These are phyloP conservation scores for Agapanthus africanus DNA, from an alignment of 106 monocot genomes.

Conservation along the genomic window DNA sequence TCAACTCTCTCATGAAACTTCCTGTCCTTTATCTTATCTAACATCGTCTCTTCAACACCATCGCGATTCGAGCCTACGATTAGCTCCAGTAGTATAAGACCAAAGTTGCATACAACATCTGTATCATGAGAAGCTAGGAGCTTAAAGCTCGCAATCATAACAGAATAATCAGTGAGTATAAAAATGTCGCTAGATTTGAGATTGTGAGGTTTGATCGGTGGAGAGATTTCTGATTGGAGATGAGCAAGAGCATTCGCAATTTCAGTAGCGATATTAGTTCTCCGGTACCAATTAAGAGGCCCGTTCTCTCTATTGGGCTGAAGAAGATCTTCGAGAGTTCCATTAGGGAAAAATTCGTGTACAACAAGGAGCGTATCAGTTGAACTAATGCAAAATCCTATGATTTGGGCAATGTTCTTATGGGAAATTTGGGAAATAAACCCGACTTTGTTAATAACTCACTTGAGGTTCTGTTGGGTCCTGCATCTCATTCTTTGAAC, in stretches of 20 bases:
- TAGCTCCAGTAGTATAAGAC: conserved; percentile 59
- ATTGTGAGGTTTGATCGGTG: conserved; percentile 33
- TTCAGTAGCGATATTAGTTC: conserved; percentile 63
- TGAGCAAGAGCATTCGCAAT: conserved; percentile 57
- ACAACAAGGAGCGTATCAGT: conserved; percentile 46
- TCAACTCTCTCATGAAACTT: conserved; percentile 64
- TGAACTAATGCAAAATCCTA: conserved; percentile 63
- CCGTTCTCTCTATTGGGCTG: conserved; percentile 15
- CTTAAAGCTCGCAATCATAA: conserved; percentile 56
- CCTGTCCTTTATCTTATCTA: conserved; percentile 41
- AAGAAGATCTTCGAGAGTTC: conserved; percentile 49
- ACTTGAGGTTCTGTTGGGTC: conserved; percentile 24
- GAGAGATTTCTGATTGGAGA: conserved; percentile 44
- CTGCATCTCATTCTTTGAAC: conserved; percentile 59
- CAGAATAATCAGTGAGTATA: conserved; percentile 26
- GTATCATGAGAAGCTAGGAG: conserved; percentile 25
- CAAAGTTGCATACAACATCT: conserved; percentile 45
- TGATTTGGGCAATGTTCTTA: conserved; percentile 46
- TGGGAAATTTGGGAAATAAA: conserved; percentile 50
- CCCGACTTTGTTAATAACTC: conserved; percentile 39
- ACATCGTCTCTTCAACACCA: conserved; percentile 18
- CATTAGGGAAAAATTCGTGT: conserved; percentile 47
- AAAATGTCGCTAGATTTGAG: conserved; percentile 61
- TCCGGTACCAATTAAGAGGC: conserved; percentile 48
- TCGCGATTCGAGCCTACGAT: conserved; percentile 33